phyloP scores from a whole-genome alignment of 805 yeast species.

The Ogataea dorogensis region DNA sequence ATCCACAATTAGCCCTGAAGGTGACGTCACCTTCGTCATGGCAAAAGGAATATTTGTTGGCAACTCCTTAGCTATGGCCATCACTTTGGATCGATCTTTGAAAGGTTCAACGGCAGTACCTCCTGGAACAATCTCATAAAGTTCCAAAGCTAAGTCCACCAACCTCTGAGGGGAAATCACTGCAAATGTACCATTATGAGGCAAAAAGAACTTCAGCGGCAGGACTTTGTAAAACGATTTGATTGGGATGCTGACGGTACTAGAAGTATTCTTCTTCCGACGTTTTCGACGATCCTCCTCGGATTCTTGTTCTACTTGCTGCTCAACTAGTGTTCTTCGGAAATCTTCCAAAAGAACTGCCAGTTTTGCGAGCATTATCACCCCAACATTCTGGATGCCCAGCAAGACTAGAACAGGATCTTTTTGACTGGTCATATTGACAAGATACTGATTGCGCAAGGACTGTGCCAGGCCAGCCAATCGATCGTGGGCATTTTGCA shows the following conservation, averaged over 20 bases:
- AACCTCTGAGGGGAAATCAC: constrained; percentile 36
- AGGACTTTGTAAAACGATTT: constrained; percentile 37
- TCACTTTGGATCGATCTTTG: constrained; percentile 33
- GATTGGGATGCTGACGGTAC: constrained; percentile 17
- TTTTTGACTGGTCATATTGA: constrained; percentile 7
- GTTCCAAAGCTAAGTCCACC: constrained; percentile 46
- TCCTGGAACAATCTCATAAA: constrained; percentile 57
- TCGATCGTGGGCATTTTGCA: constrained; percentile 26
- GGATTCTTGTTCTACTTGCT: constrained; percentile 16
- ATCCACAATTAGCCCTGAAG: constrained; percentile 46
- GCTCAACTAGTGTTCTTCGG: constrained; percentile 32
- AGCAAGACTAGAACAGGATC: constrained; percentile 51
- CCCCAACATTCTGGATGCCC: constrained; percentile 41
- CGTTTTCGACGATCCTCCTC: constrained; percentile 29
- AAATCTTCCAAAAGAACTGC: constrained; percentile 49
- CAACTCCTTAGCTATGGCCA: constrained; percentile 40
- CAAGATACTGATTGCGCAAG: constrained; percentile 15
- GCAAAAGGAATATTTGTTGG: constrained; percentile 45
- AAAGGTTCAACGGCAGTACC: constrained; percentile 7
- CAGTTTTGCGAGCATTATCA: constrained; percentile 47
- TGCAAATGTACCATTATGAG: constrained; percentile 34
- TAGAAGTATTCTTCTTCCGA: constrained; percentile 22
- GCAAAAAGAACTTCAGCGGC: constrained; percentile 39
- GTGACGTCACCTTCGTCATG: constrained; percentile 38
- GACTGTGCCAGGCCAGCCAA: constrained; percentile 14